phyloP scores from a whole-genome alignment of 148 eudicot genomes.

The Dianthus caryophyllus region DNA sequence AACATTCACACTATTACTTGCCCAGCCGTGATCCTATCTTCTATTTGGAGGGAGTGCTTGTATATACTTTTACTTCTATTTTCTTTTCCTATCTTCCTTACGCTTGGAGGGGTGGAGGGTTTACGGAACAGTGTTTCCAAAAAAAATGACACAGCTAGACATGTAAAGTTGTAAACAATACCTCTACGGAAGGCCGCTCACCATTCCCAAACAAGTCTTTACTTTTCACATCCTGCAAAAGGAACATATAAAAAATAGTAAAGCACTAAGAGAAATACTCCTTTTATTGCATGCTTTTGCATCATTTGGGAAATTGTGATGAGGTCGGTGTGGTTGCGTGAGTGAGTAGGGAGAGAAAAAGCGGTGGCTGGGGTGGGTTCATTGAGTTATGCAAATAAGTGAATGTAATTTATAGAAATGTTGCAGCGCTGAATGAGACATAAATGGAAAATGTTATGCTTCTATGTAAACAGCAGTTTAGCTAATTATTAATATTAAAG shows the following conservation, averaged over 20 bases:
- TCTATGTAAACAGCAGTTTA: constrained; percentile 2
- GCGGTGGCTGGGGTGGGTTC: no score
- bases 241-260: background rate
- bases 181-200: constrained; percentile 46
- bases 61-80: background rate
- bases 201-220: constrained; percentile 49
- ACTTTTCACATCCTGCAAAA: constrained; percentile 51
- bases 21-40: background rate
- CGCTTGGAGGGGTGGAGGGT: background rate
- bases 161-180: constrained; percentile 28
- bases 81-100: background rate
- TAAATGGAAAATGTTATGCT: background rate
- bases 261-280: background rate
- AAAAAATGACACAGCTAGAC: no score
- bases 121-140: background rate
- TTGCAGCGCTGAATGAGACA: background rate
- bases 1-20: background rate
- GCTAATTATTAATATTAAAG: background rate
- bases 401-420: no score
- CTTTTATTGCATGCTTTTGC: no score
- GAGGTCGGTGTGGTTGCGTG: no score
- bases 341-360: no score
- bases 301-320: no score
- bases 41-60: background rate
- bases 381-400: no score